These are phyloP conservation scores for Aspergillus calidoustus DNA, from an alignment of 2,329 filamentous ascomycete species.

Conservation along the genomic window DNA sequence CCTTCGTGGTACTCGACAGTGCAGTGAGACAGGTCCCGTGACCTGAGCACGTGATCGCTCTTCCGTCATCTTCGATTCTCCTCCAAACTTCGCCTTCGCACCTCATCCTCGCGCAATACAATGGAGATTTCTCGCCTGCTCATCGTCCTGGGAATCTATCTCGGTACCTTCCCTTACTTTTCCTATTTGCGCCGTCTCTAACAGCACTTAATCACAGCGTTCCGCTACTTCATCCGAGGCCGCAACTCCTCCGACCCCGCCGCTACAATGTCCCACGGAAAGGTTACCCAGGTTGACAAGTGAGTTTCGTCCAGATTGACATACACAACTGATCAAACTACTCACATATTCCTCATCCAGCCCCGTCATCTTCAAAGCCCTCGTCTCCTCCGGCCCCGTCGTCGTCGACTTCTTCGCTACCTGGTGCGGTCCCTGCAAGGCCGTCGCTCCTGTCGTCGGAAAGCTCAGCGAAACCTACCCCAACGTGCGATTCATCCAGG, in stretches of 20 bases:
- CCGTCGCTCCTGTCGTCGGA: conserved; percentile 57
- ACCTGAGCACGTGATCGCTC: not conserved
- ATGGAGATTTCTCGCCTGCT: conserved; percentile 23
- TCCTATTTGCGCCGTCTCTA: not conserved
- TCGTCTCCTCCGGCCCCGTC: conserved; percentile 55
- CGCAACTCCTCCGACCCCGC: conserved; percentile 18
- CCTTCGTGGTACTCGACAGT: conserved; percentile 14
- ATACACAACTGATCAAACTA: not conserved
- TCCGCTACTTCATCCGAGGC: conserved; percentile 22
- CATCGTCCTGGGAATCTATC: conserved; percentile 21
- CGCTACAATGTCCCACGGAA: conserved; percentile 39
- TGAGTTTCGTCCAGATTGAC: conserved; percentile 19
- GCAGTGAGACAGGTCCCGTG: not conserved
- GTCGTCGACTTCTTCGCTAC: conserved; percentile 59
- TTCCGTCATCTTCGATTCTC: not conserved
- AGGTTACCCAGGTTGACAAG: conserved; percentile 44
- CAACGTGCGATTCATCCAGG: conserved; percentile 58
- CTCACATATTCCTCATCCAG: conserved; percentile 36
- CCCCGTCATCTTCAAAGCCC: conserved; percentile 62
- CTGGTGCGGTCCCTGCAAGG: conserved; percentile 63
- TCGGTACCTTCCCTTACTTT: conserved; percentile 10
- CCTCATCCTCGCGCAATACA: not conserved
- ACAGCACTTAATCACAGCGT: conserved; percentile 4
- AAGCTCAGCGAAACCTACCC: conserved; percentile 56
- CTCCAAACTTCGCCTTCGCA: not conserved